Percentiles rank a stretch among this genome's conserved stretches.
Conservation (phyloP, 2,329 filamentous ascomycete species). For the Fusarium nelsonii region DNA sequence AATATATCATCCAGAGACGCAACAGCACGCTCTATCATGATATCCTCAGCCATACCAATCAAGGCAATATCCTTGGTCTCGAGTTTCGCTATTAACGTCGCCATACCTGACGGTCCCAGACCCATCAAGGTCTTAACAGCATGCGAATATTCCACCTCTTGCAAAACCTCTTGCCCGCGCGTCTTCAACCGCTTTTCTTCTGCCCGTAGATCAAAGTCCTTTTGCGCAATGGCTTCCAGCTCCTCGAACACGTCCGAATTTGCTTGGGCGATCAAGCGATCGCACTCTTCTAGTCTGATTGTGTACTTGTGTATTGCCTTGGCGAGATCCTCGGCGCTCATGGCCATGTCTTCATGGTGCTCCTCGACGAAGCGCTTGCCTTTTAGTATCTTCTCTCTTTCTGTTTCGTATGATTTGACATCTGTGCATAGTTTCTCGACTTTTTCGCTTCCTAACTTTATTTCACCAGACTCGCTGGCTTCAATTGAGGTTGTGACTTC, state of each 20-base stretch:
- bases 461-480: neutral
- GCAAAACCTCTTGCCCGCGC: neutral
- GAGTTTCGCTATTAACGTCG: neutral
- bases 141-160: neutral
- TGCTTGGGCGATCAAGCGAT: conserved; percentile 4
- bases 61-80: neutral
- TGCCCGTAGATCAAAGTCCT: neutral
- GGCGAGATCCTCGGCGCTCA: neutral
- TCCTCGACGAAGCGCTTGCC: neutral
- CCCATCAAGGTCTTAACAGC: neutral
- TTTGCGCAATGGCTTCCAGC: neutral
- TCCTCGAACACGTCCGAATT: neutral
- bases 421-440: neutral
- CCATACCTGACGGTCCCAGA: neutral
- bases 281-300: neutral
- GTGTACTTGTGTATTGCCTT: neutral
- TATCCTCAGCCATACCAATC: neutral
- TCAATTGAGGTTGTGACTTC: conserved; percentile 1
- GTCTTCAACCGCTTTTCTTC: conserved; percentile 1
- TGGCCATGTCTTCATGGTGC: neutral
- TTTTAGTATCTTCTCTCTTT: neutral
- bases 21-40: neutral
- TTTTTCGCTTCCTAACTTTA: neutral
- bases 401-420: conserved; percentile 3
- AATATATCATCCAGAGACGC: neutral